phyloP scores from a whole-genome alignment of 2,329 filamentous ascomycete genomes.

The Drechslerella coelobrocha region DNA sequence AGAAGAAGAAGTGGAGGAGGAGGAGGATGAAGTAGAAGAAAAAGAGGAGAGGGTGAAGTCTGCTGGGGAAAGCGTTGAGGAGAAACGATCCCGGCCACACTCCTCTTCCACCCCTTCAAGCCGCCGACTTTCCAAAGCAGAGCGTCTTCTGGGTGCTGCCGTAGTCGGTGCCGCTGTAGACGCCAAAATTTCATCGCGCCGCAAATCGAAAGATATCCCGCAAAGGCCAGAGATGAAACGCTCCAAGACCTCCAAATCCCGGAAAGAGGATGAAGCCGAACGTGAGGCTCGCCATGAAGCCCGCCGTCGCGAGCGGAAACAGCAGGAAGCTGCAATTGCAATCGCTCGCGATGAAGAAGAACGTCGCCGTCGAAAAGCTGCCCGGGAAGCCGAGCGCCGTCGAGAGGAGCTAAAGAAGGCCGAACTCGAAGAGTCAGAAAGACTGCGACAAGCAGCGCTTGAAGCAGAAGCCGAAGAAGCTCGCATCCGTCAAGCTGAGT shows the following conservation, averaged over 20 bases:
- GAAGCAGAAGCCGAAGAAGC: slow-evolving; percentile 47
- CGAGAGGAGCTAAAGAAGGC: slow-evolving; percentile 34
- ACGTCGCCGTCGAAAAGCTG: slow-evolving; percentile 40
- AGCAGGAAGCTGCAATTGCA: slow-evolving; percentile 43
- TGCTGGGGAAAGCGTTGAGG: slow-evolving; percentile 9
- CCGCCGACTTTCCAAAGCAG: slow-evolving; percentile 29
- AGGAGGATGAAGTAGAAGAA: slow-evolving; percentile 11
- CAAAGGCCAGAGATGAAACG: slow-evolving; percentile 38
- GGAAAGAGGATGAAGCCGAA: slow-evolving; percentile 45
- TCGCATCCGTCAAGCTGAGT: slow-evolving; percentile 41
- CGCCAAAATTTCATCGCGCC: slow-evolving; percentile 16
- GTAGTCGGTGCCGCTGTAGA: slow-evolving; percentile 16
- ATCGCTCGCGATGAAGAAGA: slow-evolving; percentile 45
- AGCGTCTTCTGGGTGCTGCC: slow-evolving; percentile 30
- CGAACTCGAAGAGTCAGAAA: slow-evolving; percentile 44
- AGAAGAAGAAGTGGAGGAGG: neutral
- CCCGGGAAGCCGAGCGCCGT: slow-evolving; percentile 37
- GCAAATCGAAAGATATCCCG: slow-evolving; percentile 41
- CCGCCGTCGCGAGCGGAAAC: slow-evolving; percentile 37
- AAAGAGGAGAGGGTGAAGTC: slow-evolving; percentile 17
- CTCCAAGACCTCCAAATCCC: slow-evolving; percentile 44
- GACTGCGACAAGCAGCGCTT: slow-evolving; percentile 30
- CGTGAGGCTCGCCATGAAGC: slow-evolving; percentile 44
- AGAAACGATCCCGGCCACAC: slow-evolving; percentile 25
- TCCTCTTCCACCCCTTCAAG: slow-evolving; percentile 11